These are phyloP conservation scores for Vanrija pseudolonga DNA, from an alignment of 1,284 basidiomycete genomes.

Conservation along the genomic window DNA sequence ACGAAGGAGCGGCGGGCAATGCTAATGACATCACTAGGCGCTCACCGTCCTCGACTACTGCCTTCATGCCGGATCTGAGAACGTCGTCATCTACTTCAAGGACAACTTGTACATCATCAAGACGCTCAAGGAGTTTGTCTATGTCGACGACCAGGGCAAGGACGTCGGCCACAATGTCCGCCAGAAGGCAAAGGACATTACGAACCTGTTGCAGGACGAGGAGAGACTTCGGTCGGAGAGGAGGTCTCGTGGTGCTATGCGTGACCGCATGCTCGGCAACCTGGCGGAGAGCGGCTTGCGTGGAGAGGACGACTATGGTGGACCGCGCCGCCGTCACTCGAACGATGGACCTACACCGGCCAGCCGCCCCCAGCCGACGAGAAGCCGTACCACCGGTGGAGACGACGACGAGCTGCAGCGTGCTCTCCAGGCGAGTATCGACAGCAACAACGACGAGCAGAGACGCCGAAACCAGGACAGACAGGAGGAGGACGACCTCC, in stretches of 20 bases:
- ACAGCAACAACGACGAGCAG: constrained; percentile 70
- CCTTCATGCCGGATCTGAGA: constrained; percentile 94
- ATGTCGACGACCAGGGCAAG: constrained; percentile 89
- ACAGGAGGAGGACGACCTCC: constrained; percentile 67
- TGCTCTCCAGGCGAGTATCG: constrained; percentile 85
- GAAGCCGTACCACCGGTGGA: constrained; percentile 22
- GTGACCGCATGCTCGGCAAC: constrained; percentile 83
- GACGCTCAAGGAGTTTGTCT: constrained; percentile 98
- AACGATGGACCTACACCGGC: not conserved
- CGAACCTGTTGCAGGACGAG: constrained; percentile 90
- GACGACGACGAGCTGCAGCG: constrained; percentile 77
- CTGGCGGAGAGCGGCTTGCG: constrained; percentile 47
- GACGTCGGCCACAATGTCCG: constrained; percentile 98
- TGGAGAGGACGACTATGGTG: constrained; percentile 52
- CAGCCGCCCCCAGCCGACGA: not conserved
- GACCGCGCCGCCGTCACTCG: constrained; percentile 7
- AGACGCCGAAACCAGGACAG: constrained; percentile 50
- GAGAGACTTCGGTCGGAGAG: constrained; percentile 80
- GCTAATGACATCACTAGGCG: constrained; percentile 55
- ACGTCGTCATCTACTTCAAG: constrained; percentile 96
- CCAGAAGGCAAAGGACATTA: constrained; percentile 99
- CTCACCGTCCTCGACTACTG: constrained; percentile 95
- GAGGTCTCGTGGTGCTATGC: constrained; percentile 77
- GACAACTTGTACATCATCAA: constrained; percentile 99
- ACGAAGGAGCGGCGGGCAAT: not conserved